Base-by-base conservation (phyloP, 169 alveolate genomes). In the Plasmodium coatneyi region DNA sequence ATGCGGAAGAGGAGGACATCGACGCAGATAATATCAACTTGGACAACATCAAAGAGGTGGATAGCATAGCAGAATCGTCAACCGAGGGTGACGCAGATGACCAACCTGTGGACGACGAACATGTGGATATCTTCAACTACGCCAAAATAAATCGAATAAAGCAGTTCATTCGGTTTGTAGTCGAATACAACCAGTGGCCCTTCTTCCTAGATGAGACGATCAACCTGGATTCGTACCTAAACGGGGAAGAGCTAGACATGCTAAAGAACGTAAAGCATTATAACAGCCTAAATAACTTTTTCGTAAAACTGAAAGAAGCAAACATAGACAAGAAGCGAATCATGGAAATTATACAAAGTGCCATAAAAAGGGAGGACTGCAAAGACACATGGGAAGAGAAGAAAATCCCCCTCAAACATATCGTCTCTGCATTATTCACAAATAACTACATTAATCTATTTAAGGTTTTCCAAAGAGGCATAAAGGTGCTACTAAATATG, bases 121-220 rank as follows among this genome's bases (percentile, higher is more conserved):
- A 89, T 12, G 94, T 89, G 34, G 94, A 89, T 9, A 89, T 89
- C n/a, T 89, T 89, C 71, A 89, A 89, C 16, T 89, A 79, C 19
- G 25, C 66, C 2, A 89, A 89, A 56, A 54, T 79, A 5, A 89
- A 89, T 46, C 12, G 82, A 39, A 89, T 89, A 6, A 78, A 66
- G n/a, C 94, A 89, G 19, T 89, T 89, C 52, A 89, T 89, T 39
- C 89, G 94, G 4, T 89, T 89, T 43, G 52, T 89, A 19, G 79
- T 79, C 49, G 94, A 89, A 46, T 89, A 89, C 71, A 89, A 89
- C 60, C 46, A 89, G 36, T 89, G 94, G 94, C 94, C 94, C n/a
- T 78, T 89, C 39, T 89, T 89, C 82, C 71, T 89, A 46, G 94
- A 89, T 30, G 94, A 89, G 19, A 22, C 54, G 14, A 79, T 79